Conservation (phyloP, 2,329 filamentous ascomycete species). For the Cercospora janseana region DNA sequence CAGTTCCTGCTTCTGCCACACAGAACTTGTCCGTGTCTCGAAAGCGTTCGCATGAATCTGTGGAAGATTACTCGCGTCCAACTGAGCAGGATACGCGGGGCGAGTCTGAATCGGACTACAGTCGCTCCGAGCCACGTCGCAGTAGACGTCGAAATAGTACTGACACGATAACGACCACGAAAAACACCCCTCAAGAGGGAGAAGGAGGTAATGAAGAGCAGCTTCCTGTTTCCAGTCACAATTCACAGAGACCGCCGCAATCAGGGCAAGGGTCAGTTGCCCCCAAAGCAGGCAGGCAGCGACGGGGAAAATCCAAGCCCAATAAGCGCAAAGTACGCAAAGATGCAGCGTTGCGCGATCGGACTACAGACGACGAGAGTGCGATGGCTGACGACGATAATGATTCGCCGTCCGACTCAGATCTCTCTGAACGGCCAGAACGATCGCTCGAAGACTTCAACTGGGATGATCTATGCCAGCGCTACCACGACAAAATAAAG, state of each 20-base stretch:
- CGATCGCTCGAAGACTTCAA: slow-evolving; percentile 58
- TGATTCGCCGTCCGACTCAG: slow-evolving; percentile 18
- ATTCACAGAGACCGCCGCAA: slow-evolving; percentile 13
- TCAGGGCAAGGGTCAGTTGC: slow-evolving; percentile 10
- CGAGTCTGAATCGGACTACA: not conserved
- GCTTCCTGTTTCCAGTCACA: not conserved
- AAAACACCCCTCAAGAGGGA: slow-evolving; percentile 9
- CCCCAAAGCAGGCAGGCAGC: not conserved
- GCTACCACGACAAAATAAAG: slow-evolving; percentile 62
- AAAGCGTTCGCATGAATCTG: slow-evolving; percentile 22
- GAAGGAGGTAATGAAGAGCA: not conserved
- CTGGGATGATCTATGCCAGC: slow-evolving; percentile 72
- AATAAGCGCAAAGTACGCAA: not conserved
- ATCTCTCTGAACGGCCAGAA: slow-evolving; percentile 23
- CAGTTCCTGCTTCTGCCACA: slow-evolving; percentile 4
- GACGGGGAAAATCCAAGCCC: not conserved
- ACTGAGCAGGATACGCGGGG: slow-evolving; percentile 3
- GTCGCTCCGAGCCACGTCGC: slow-evolving; percentile 4
- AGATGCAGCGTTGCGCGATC: not conserved
- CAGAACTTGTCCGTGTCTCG: not conserved
- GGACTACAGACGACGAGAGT: not conserved
- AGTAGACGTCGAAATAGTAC: slow-evolving; percentile 4
- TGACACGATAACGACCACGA: slow-evolving; percentile 5
- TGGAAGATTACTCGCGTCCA: slow-evolving; percentile 6
- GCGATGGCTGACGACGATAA: slow-evolving; percentile 6